These are phyloP conservation scores for Mucor indicus DNA, from an alignment of 371 early-diverging fungal genomes.

Conservation along the genomic window DNA sequence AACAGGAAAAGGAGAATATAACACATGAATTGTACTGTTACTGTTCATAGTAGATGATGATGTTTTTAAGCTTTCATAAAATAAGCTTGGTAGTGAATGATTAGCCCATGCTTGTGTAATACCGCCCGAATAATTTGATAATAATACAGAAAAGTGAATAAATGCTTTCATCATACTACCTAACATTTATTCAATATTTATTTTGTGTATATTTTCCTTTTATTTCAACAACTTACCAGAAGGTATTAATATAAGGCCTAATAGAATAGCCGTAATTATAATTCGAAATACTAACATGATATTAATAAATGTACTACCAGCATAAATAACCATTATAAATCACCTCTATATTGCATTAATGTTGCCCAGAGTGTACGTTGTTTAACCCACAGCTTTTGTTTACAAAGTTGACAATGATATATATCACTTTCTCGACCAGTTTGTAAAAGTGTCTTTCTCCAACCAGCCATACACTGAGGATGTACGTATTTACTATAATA, in stretches of 20 bases:
- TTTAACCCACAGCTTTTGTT: conserved; percentile 23
- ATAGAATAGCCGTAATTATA: conserved; percentile 3
- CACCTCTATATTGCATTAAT: conserved; percentile 32
- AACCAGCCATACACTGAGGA: conserved; percentile 52
- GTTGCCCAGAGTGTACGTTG: conserved; percentile 23
- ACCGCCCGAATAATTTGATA: conserved; percentile 25
- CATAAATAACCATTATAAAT: too few species aligned
- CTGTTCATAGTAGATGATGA: conserved; percentile 3
- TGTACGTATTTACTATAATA: conserved; percentile 55
- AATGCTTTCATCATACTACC: conserved; percentile 54
- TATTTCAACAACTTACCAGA: conserved; percentile 5
- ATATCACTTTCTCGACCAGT: conserved; percentile 30
- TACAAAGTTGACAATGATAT: conserved; percentile 39
- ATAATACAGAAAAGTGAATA: conserved; percentile 42
- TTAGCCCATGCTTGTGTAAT: conserved; percentile 14
- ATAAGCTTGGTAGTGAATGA: conserved; percentile 4
- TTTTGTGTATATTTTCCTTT: background rate
- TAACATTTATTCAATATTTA: background rate
- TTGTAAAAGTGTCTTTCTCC: conserved; percentile 37
- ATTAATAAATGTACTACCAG: too few species aligned
- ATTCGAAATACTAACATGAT: conserved; percentile 15
- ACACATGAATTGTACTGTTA: conserved; percentile 8
- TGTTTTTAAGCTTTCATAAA: conserved; percentile 7
- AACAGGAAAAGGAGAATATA: conserved; percentile 44
- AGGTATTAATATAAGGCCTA: conserved; percentile 9